Evolutionary conservation across 176 grass and related monocot genomes (phyloP).

Genomic region (Juncus effusus): DNA sequence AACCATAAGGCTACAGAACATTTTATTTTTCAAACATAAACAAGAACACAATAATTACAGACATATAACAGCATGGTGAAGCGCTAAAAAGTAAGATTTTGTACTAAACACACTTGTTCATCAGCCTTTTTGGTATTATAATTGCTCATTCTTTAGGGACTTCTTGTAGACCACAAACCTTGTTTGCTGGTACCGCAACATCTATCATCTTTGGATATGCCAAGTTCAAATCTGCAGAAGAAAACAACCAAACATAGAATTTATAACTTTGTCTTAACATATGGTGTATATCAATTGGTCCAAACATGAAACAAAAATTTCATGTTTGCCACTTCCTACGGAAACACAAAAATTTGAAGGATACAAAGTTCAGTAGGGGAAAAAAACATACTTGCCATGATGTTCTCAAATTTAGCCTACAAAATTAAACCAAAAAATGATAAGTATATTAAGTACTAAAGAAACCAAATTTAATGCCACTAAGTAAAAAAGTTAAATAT

Average conservation of each 20-base stretch:
- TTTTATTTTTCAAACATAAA: not conserved
- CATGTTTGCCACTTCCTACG: not conserved
- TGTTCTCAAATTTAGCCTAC: conserved; percentile 75
- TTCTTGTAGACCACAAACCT: conserved; percentile 85
- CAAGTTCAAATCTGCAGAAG: conserved; percentile 70
- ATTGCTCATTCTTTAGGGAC: conserved; percentile 42
- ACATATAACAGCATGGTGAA: too few species aligned
- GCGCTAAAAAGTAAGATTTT: not conserved
- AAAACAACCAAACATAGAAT: conserved; percentile 21
- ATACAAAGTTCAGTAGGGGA: not conserved
- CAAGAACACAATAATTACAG: too few species aligned
- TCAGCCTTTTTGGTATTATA: conserved; percentile 1
- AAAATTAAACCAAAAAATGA: conserved; percentile 19
- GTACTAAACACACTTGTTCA: conserved; percentile 5
- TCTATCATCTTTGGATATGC: conserved; percentile 92
- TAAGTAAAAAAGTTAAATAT: conserved; percentile 11
- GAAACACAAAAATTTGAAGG: not conserved
- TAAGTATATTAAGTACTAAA: conserved; percentile 4
- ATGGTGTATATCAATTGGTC: too few species aligned
- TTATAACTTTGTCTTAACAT: conserved; percentile 1
- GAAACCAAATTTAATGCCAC: conserved; percentile 14
- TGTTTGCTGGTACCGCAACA: conserved; percentile 70
- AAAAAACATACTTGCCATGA: conserved; percentile 80
- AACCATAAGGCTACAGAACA: not conserved
- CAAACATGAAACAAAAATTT: too few species aligned